A percentile compares a stretch with the other conserved stretches of the same genome.
phyloP scores from a whole-genome alignment of 225 moss, liverwort and hornwort species.

The Physcomitrium patens region DNA sequence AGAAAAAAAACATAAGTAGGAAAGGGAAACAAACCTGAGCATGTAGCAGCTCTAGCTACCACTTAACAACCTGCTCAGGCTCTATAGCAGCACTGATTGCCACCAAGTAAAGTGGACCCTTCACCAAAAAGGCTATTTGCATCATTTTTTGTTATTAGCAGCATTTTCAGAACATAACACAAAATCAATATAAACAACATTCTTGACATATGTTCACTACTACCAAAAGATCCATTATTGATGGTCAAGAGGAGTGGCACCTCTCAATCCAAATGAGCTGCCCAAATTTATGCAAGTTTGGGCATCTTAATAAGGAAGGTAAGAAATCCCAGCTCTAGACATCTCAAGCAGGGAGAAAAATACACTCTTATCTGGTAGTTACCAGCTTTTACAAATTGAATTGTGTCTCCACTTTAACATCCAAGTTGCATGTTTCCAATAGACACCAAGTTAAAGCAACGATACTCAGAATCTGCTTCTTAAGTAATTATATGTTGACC shows the following conservation, averaged over 20 bases:
- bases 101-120: conserved; percentile 92
- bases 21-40: conserved; percentile 67
- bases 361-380: conserved; percentile 81
- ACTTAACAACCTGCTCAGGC: conserved; percentile 70
- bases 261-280: conserved; percentile 10
- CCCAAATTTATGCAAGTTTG: background rate
- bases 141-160: conserved; percentile 31
- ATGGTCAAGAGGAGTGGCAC: background rate
- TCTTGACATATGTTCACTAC: background rate
- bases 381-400: conserved; percentile 89
- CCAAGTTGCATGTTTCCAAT: conserved; percentile 37
- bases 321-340: too few relatives aligned
- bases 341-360: conserved; percentile 1
- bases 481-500: background rate
- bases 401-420: conserved; percentile 81
- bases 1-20: background rate
- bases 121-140: conserved; percentile 91
- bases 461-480: conserved; percentile 21
- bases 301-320: conserved; percentile 24
- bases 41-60: conserved; percentile 91
- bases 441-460: conserved; percentile 34
- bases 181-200: background rate
- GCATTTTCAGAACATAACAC: conserved; percentile 15
- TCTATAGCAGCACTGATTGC: conserved; percentile 95
- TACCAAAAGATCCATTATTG: conserved; percentile 4